Base-by-base conservation (phyloP, 139 green algal genomes). In the Limnomonas spitsbergensis region DNA sequence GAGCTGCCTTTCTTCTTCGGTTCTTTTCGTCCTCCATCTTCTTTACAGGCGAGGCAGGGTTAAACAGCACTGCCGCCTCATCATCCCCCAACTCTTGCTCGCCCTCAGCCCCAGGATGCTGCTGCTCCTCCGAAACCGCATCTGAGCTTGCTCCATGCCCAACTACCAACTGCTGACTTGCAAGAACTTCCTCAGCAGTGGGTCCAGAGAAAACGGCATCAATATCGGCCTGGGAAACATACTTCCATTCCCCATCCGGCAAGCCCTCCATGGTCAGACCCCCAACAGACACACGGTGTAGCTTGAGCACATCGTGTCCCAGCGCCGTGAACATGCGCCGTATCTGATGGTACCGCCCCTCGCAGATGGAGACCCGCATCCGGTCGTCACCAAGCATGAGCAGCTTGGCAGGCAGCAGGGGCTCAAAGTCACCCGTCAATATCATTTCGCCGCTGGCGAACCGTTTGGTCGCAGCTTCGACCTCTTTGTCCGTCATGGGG, bases 301-400 rank as follows among this genome's bases (percentile, higher is more conserved):
- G 82, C 29, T 20, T 66, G 37, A 89, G 61, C 37, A 92, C 88
- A 52, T 89, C 54, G 29, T 81, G 53, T 2, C 83, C 88, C 0
- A 90, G 20, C 0, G 88, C 78, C 0, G 82, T 77, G 72, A 89
- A 88, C 88, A 92, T 92, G 47, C 84, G 80, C 3, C 84, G 80
- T 4, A 91, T 82, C 82, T 88, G 87, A 53, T 89, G 84, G 74
- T 88, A 91, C 1, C 87, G 54, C 0, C 87, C 87, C 56, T 91
- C 87, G 38, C 80, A 87, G 3, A 91, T 81, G 24, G 78, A 77
- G 35, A 91, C 75, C 6, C 79, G 80, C 2, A 79, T 84, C 14
- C 73, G 81, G 4, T 40, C 52, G 14, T 72, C 72, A 1, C 53
- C 75, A 26, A 76, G 4, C 52, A 81, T 56, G 29, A 40, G 38